Evolutionary conservation across 1,284 basidiomycete genomes (phyloP), one percentile per base, ranked within the genome.

Genomic region (Cryptococcus sp.): DNA sequence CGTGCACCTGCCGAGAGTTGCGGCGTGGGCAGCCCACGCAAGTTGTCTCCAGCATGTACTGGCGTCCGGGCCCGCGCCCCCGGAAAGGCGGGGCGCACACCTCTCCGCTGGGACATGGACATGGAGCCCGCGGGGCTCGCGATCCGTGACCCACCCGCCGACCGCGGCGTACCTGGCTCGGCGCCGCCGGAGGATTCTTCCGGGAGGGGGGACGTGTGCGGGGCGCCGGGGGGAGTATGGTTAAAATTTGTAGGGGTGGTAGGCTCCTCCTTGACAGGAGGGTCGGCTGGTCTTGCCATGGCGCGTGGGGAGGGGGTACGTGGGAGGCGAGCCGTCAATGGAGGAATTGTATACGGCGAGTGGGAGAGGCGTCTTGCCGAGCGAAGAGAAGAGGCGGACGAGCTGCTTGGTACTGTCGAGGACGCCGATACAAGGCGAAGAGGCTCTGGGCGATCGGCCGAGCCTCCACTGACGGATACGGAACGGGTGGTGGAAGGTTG

Each of bases 71-170:
- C 44, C n/a, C 52, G 44, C 21, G 57, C 36, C 15, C 43, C 21
- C 33, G 64, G 62, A n/a, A 58, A 59, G 11, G 58, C 21, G 16
- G 67, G 67, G 49, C 60, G 51, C 9, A 48, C 56, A 39, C 42
- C 62, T 42, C 48, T 33, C 28, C 46, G 55, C 33, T 57, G 55
- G 2, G 65, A 63, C 44, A 55, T 56, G 2, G 65, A 67, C 59
- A 67, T 63, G 8, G 59, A 60, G 21, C 63, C 57, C 1, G 59
- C 36, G 9, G 61, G 60, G 18, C 37, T 52, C 18, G 42, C 50
- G 37, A 57, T 52, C 4, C 50, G 20, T 13, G 54, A 45, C 15
- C 20, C 44, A 5, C 20, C 13, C 20, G 44, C 44, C 44, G 44
- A 15, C 4, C 20, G 13, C 20, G 44, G 44, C 8, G n/a, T n/a